phyloP scores from a whole-genome alignment of 306 rosid genomes.

The Abrus precatorius region DNA sequence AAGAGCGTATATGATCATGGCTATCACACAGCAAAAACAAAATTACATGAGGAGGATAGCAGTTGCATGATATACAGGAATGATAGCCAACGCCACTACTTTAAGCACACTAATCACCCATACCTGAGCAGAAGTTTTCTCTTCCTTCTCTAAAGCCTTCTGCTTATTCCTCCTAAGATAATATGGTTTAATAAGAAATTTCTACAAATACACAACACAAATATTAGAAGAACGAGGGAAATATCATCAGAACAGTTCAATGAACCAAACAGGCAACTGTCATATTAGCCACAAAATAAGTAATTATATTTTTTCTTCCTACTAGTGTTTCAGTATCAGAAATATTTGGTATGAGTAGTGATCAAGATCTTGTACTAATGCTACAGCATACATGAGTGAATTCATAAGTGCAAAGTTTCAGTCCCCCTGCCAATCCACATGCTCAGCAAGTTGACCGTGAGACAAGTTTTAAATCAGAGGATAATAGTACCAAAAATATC shows the following conservation, averaged over 20 bases:
- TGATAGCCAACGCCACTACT: constrained; percentile 24
- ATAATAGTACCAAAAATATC: constrained; percentile 17
- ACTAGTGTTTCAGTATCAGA: constrained; percentile 20
- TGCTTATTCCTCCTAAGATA: constrained; percentile 79
- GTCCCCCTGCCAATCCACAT: neutral
- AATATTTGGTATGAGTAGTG: constrained; percentile 6
- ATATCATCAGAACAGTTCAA: constrained; percentile 14
- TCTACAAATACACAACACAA: constrained; percentile 63
- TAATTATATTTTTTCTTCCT: constrained; percentile 28
- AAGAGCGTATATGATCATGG: neutral
- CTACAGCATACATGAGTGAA: constrained; percentile 23
- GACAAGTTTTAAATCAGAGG: neutral
- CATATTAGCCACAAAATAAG: constrained; percentile 27
- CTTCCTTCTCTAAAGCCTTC: constrained; percentile 80
- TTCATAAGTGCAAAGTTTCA: constrained; percentile 4
- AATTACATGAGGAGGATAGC: constrained; percentile 9
- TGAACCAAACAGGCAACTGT: constrained; percentile 33
- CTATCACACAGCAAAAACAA: constrained; percentile 24
- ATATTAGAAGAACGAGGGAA: constrained; percentile 34
- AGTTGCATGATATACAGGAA: constrained; percentile 18
- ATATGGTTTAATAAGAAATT: constrained; percentile 78
- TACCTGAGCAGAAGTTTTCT: constrained; percentile 80
- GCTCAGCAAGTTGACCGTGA: constrained; percentile 4
- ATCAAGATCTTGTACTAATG: neutral
- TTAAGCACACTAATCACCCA: constrained; percentile 37